These are phyloP conservation scores for Ophiobolus disseminans DNA, from an alignment of 2,329 filamentous ascomycete genomes.

Conservation along the genomic window DNA sequence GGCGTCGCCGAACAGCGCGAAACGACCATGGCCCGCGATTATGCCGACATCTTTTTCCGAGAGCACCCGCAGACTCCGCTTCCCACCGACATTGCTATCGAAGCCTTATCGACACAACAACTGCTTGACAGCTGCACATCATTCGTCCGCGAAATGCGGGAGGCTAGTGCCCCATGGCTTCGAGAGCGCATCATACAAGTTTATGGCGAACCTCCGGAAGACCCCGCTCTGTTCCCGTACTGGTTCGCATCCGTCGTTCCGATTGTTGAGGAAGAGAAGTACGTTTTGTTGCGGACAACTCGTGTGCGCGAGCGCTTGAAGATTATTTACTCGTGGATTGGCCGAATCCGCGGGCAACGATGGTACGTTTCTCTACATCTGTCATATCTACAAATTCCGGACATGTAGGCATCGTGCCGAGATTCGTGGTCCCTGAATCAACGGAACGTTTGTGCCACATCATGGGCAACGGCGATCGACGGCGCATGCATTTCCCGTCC, in stretches of 20 bases:
- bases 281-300: slow-evolving; percentile 72
- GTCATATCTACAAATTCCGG: slow-evolving; percentile 5
- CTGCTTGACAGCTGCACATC: slow-evolving; percentile 70
- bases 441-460: neutral
- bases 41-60: slow-evolving; percentile 44
- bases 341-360: slow-evolving; percentile 71
- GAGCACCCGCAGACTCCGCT: slow-evolving; percentile 39
- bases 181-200: slow-evolving; percentile 73
- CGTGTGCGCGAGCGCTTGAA: slow-evolving; percentile 84
- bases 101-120: slow-evolving; percentile 71
- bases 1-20: slow-evolving; percentile 77
- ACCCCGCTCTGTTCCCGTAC: slow-evolving; percentile 82
- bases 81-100: slow-evolving; percentile 49
- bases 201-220: slow-evolving; percentile 78
- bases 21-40: slow-evolving; percentile 53
- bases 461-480: slow-evolving; percentile 17
- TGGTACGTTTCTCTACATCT: slow-evolving; percentile 64
- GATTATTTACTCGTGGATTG: slow-evolving; percentile 80
- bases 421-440: neutral
- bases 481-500: slow-evolving; percentile 7
- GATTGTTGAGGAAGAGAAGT: slow-evolving; percentile 79
- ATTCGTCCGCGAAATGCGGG: slow-evolving; percentile 74
- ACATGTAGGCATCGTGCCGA: slow-evolving; percentile 3
- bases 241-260: slow-evolving; percentile 88
- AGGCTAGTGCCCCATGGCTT: slow-evolving; percentile 75